Evolutionary conservation across 106 monocot species (phyloP), one percentile per base, ranked within the genome.

Genomic region (Allium fistulosum): DNA sequence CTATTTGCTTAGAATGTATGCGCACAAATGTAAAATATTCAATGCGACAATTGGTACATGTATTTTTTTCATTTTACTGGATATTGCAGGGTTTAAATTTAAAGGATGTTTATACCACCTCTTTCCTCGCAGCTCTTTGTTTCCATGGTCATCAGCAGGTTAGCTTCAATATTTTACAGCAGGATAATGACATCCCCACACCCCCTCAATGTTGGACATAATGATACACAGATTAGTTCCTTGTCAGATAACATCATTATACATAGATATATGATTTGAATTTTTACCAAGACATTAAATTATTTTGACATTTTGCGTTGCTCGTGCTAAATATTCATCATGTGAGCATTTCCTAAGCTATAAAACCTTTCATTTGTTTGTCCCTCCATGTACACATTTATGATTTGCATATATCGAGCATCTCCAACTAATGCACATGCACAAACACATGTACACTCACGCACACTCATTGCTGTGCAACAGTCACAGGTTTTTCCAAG

Each of bases 71-170:
- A 48, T 47, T 22, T 48, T 59, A 7, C 37, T 52, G 65, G 15
- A 10, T 46, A 53, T 51, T 67, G 18, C 61, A 94, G 90, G 91
- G 90, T 55, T 78, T 90, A 77, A 90, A 87, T 74, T 26, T 91
- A 0, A 74, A 69, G 49, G 79, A 91, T 63, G 63, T 88, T 10
- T 95, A 83, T 73, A 59, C 67, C 53, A 85, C 85, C 57, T 77
- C 85, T 26, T 50, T 95, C 49, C 59, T 95, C 66, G 76, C 91
- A 53, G 88, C 66, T 45, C 46, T 95, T 14, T 91, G 85, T 75
- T 95, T 83, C 66, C 94, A 91, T 77, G 87, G 87, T 57, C 87
- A 91, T 75, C 94, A 94, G 69, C 94, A 94, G 90, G 90, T 94
- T 17, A 81, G 6, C 10, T 28, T 45, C 4, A 6, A 1, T 28